Percentiles rank a stretch among this genome's conserved stretches.
phyloP scores from a whole-genome alignment of 2,329 filamentous ascomycete species.

The Fusarium burgessii region DNA sequence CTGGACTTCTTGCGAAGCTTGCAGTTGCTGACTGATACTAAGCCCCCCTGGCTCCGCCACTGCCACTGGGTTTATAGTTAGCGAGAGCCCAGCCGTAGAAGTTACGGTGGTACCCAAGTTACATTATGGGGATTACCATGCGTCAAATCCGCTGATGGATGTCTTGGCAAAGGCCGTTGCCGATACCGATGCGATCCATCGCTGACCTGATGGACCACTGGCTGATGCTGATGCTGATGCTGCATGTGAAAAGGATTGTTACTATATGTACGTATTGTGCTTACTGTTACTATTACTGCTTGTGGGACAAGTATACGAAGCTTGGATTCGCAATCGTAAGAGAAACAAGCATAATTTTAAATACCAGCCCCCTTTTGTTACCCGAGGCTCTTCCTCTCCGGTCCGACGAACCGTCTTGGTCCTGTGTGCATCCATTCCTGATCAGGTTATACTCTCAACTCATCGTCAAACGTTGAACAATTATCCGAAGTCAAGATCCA shows the following conservation, averaged over 20 bases:
- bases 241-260: constrained; percentile 11
- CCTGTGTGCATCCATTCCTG: constrained; percentile 6
- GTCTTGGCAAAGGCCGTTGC: constrained; percentile 17
- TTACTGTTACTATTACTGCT: neutral
- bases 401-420: constrained; percentile 9
- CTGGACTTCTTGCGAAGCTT: constrained; percentile 19
- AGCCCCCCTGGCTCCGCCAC: constrained; percentile 20
- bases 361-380: neutral
- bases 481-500: constrained; percentile 1
- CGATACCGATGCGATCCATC: constrained; percentile 14
- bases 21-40: constrained; percentile 20
- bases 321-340: neutral
- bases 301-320: neutral
- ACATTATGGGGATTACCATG: constrained; percentile 7
- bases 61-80: neutral
- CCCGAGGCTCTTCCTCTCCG: constrained; percentile 15
- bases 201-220: neutral
- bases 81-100: neutral
- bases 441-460: constrained; percentile 23
- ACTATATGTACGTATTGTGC: neutral
- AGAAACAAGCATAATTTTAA: constrained; percentile 5
- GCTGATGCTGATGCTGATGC: neutral
- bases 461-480: neutral
- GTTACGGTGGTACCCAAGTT: neutral
- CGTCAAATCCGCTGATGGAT: neutral